These are phyloP conservation scores for Cyclocybe aegerita DNA, from an alignment of 768 basidiomycete genomes.

Conservation along the genomic window DNA sequence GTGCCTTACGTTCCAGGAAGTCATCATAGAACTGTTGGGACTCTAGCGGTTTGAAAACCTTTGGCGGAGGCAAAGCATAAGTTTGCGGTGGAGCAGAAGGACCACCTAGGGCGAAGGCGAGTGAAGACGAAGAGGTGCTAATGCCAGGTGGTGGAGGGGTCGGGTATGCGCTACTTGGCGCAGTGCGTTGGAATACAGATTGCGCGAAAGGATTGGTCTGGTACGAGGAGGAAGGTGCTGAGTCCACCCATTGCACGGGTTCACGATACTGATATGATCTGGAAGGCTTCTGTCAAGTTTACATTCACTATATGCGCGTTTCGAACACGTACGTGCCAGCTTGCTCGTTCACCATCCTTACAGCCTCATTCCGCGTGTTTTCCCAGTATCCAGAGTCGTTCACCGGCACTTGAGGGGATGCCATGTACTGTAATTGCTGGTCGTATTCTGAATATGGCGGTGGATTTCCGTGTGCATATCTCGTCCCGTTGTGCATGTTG, in stretches of 20 bases:
- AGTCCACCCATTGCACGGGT: conserved; percentile 41
- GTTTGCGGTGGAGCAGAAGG: conserved; percentile 13
- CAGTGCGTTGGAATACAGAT: conserved; percentile 61
- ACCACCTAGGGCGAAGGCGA: conserved; percentile 67
- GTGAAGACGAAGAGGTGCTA: conserved; percentile 67
- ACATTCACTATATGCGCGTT: conserved; percentile 20
- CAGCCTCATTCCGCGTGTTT: conserved; percentile 56
- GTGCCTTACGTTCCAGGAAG: conserved; percentile 58
- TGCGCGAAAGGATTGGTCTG: conserved; percentile 59
- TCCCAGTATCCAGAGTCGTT: conserved; percentile 66
- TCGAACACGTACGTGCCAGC: conserved; percentile 42
- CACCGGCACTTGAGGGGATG: conserved; percentile 41
- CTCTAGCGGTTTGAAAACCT: conserved; percentile 51
- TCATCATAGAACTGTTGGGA: conserved; percentile 65
- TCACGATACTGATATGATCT: conserved; percentile 44
- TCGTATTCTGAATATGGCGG: conserved; percentile 71
- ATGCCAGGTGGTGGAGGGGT: conserved; percentile 71
- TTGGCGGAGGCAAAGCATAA: conserved; percentile 19
- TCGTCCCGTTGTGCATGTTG: conserved; percentile 24
- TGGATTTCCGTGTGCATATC: conserved; percentile 38
- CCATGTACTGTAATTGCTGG: conserved; percentile 56
- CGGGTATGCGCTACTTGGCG: conserved; percentile 65
- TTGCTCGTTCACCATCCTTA: conserved; percentile 57
- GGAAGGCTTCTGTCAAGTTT: conserved; percentile 13
- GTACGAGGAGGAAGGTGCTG: conserved; percentile 47